These are phyloP conservation scores for Phytophthora fragariaefolia DNA, from an alignment of 352 stramenopile species.

Conservation along the genomic window DNA sequence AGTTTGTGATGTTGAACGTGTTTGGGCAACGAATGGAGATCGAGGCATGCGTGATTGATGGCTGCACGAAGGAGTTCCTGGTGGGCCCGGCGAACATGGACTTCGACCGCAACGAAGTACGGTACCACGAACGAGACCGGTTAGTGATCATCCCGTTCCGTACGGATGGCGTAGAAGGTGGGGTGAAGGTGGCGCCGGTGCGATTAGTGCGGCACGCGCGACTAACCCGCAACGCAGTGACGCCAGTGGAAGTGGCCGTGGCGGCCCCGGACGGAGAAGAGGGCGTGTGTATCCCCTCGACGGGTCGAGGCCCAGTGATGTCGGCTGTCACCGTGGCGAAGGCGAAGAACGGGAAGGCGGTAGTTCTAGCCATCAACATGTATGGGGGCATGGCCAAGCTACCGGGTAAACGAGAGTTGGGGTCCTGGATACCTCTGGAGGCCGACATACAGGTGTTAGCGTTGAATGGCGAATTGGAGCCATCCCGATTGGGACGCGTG, in stretches of 20 bases:
- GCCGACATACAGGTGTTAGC: constrained; percentile 14
- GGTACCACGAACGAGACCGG: neutral
- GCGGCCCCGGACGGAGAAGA: constrained; percentile 8
- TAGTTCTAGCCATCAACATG: constrained; percentile 17
- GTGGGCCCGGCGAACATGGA: constrained; percentile 1
- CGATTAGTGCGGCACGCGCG: neutral
- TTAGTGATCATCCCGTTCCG: neutral
- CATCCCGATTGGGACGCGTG: neutral
- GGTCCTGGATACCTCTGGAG: constrained; percentile 15
- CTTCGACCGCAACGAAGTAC: neutral
- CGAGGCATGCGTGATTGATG: constrained; percentile 1
- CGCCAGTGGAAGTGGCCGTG: constrained; percentile 12
- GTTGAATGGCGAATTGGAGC: neutral
- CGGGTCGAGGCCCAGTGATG: neutral
- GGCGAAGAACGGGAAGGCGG: neutral
- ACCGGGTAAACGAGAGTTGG: constrained; percentile 5
- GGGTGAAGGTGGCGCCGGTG: neutral
- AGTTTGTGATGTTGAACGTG: neutral
- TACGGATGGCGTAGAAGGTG: neutral
- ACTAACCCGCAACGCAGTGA: neutral
- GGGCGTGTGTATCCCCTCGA: constrained; percentile 1
- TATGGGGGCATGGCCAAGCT: constrained; percentile 1
- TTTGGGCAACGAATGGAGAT: neutral
- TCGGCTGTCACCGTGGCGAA: constrained; percentile 14
- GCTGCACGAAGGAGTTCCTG: constrained; percentile 7